phyloP scores from a whole-genome alignment of 164 flowering plant genomes.

The Warburgia ugandensis region DNA sequence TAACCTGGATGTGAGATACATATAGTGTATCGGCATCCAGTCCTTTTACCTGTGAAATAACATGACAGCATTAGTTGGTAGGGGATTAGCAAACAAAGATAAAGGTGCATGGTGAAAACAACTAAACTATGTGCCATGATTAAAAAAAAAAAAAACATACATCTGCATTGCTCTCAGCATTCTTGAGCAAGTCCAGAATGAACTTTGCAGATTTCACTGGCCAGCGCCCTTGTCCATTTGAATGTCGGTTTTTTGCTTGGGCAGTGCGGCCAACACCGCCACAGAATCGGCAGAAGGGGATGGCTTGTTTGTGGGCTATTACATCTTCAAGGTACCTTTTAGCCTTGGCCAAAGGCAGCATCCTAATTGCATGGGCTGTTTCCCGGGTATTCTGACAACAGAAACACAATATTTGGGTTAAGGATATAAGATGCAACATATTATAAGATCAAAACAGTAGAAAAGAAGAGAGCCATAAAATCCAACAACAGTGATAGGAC shows the following conservation, averaged over 20 bases:
- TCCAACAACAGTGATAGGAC: too few species aligned
- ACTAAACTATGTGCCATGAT: neutral
- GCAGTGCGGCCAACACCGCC: slow-evolving; percentile 98
- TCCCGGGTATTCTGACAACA: slow-evolving; percentile 72
- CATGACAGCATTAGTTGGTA: neutral
- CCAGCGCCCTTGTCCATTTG: slow-evolving; percentile 98
- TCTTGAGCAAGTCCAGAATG: slow-evolving; percentile 80
- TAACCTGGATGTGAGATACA: slow-evolving; percentile 79
- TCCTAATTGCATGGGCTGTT: slow-evolving; percentile 67
- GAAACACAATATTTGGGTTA: too few species aligned
- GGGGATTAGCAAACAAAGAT: neutral
- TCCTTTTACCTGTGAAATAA: slow-evolving; percentile 56
- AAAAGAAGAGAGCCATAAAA: too few species aligned
- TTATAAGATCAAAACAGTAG: too few species aligned
- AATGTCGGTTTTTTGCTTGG: slow-evolving; percentile 83
- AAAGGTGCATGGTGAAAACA: neutral
- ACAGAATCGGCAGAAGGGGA: slow-evolving; percentile 88
- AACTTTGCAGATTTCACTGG: slow-evolving; percentile 86
- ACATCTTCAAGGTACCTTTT: slow-evolving; percentile 92
- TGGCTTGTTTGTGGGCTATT: slow-evolving; percentile 82
- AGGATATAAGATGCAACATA: too few species aligned
- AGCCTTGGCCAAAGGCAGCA: slow-evolving; percentile 70
- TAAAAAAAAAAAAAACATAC: too few species aligned
- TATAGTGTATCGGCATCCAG: slow-evolving; percentile 73
- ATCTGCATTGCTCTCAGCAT: slow-evolving; percentile 97